phyloP scores from a whole-genome alignment of 129 eudicot species.

The Smallanthus sonchifolius region DNA sequence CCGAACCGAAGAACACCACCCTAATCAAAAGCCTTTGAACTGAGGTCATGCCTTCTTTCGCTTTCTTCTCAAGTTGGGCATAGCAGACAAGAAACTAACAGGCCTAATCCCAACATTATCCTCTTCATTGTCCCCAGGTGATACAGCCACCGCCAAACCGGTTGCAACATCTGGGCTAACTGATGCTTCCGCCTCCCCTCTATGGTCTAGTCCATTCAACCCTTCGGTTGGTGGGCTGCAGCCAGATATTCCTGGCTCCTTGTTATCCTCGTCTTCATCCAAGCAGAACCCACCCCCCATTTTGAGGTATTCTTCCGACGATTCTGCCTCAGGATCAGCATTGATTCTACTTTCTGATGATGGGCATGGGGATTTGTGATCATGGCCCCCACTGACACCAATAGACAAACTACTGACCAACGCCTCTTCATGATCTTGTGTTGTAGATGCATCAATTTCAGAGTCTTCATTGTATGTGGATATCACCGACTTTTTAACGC shows the following conservation, averaged over 20 bases:
- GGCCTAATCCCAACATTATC: constrained; percentile 23
- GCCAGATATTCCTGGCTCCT: constrained; percentile 22
- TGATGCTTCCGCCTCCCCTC: constrained; percentile 21
- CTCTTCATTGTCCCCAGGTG: constrained; percentile 14
- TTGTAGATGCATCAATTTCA: constrained; percentile 23
- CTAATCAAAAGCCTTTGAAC: not conserved
- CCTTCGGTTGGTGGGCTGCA: constrained; percentile 18
- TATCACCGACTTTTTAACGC: constrained; percentile 54
- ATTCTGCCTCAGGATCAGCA: constrained; percentile 20
- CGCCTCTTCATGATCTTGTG: constrained; percentile 10
- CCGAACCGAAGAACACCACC: not conserved
- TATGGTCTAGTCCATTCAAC: constrained; percentile 15
- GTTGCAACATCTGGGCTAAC: constrained; percentile 12
- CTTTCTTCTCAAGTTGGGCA: constrained; percentile 69
- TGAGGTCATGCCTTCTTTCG: constrained; percentile 39
- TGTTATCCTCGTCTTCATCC: constrained; percentile 53
- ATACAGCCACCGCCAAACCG: not conserved
- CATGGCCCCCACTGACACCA: not conserved
- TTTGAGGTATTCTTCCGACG: constrained; percentile 48
- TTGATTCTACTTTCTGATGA: constrained; percentile 24
- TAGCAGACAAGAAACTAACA: constrained; percentile 44
- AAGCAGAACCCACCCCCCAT: constrained; percentile 87
- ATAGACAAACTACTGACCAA: constrained; percentile 3
- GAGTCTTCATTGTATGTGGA: constrained; percentile 33
- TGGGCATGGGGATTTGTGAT: constrained; percentile 14